Evolutionary conservation across 176 grass and related monocot species (phyloP).

Genomic region (Urochloa ruziziensis): DNA sequence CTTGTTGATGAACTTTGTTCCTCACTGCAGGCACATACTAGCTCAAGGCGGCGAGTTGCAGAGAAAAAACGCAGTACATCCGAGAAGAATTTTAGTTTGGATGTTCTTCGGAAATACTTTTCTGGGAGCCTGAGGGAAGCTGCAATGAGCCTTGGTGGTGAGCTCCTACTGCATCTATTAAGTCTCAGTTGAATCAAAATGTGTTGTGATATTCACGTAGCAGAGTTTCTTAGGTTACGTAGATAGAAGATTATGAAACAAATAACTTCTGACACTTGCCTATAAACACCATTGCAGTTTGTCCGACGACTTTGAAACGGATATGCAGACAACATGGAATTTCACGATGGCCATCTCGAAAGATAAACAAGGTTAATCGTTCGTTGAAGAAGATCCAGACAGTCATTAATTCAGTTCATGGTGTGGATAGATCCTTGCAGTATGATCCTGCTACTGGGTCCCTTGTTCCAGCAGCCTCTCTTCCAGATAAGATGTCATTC

Average conservation of each 20-base stretch:
- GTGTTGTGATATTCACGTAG: conserved; percentile 15
- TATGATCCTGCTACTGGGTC: conserved; percentile 76
- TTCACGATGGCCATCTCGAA: conserved; percentile 91
- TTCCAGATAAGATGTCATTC: conserved; percentile 36
- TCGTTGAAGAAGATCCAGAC: conserved; percentile 96
- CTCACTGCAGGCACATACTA: conserved; percentile 49
- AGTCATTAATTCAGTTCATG: conserved; percentile 87
- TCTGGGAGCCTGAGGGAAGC: conserved; percentile 92
- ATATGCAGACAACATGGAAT: conserved; percentile 97
- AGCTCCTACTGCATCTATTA: conserved; percentile 15
- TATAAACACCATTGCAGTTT: conserved; percentile 60
- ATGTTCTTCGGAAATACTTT: conserved; percentile 90
- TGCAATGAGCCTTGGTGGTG: conserved; percentile 86
- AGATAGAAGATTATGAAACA: conserved; percentile 6
- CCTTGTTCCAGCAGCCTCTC: conserved; percentile 63
- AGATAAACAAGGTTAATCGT: conserved; percentile 98
- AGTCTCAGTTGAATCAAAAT: not conserved
- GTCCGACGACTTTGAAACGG: conserved; percentile 92
- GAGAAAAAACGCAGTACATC: conserved; percentile 66
- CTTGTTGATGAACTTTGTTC: conserved; percentile 20
- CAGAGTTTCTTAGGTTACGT: not conserved
- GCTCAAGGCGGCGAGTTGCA: conserved; percentile 27
- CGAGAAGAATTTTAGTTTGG: conserved; percentile 91
- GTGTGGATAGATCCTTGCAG: conserved; percentile 69
- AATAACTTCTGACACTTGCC: conserved; percentile 25